Evolutionary conservation across 1,284 basidiomycete genomes (phyloP), one percentile per base, ranked within the genome.

Genomic region (Agroathelia rolfsii): DNA sequence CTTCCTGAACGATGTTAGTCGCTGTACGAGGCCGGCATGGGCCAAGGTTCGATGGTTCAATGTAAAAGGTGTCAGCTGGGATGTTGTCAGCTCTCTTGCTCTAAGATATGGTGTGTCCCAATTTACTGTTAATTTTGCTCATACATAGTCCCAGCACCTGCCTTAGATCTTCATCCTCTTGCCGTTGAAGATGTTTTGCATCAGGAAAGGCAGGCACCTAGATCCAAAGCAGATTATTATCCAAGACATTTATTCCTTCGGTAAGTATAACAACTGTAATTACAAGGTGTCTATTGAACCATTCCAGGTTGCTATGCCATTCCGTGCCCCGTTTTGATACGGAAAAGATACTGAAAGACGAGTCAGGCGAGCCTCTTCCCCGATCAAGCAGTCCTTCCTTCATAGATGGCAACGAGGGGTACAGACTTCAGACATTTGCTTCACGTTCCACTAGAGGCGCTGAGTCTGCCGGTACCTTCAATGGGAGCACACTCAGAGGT

Each of bases 181-280:
- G 69, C 76, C 2, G 56, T 83, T 12, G 79, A 82, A 44, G 78
- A 82, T 45, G 52, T 81, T 4, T 63, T 82, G 24, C 72, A 77
- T 41, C 58, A 63, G 26, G n/a, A n/a, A n/a, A 59, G 64, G 24
- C 53, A 60, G n/a, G 61, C 69, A 29, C 63, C 62, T 19, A 68
- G 74, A 22, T 77, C 74, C 3, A 82, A 82, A 51, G 69, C 68
- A 4, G 77, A 82, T 47, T 84, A 81, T 49, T 82, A 76, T 52
- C 43, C 50, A 3, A 62, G 67, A 32, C 79, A 82, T 44, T 60
- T 81, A 14, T 82, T 82, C 53, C 52, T 81, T n/a, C 69, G n/a
- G n/a, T n/a, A n/a, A n/a, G n/a, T n/a, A n/a, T n/a, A n/a, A n/a
- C n/a, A n/a, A n/a, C n/a, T n/a, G n/a, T n/a, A n/a, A n/a, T n/a